These are phyloP conservation scores for Sporisorium iseilematis-ciliati DNA, from an alignment of 1,284 basidiomycete genomes.

Conservation along the genomic window DNA sequence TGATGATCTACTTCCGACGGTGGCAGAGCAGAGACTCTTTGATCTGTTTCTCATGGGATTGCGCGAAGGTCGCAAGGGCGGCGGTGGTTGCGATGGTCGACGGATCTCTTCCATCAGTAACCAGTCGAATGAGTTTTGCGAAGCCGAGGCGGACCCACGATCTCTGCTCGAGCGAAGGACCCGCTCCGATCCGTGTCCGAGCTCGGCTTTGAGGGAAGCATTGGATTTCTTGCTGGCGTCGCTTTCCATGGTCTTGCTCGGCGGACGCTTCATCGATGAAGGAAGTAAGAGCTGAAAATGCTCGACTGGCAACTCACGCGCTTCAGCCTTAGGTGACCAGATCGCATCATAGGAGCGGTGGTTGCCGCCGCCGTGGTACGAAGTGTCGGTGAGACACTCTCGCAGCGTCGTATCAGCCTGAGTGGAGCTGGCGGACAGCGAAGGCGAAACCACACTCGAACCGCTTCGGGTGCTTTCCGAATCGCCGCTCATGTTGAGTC, in stretches of 20 bases:
- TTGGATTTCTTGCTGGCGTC: constrained; percentile 16
- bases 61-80: constrained; percentile 34
- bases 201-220: constrained; percentile 21
- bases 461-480: not conserved
- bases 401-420: not conserved
- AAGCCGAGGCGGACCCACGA: not conserved
- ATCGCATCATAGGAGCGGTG: not conserved
- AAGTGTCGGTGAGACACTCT: not conserved
- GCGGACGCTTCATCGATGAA: constrained; percentile 28
- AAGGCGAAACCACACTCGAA: constrained; percentile 12
- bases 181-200: constrained; percentile 16
- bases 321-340: constrained; percentile 2
- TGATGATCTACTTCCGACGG: not conserved
- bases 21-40: constrained; percentile 27
- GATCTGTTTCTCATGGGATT: constrained; percentile 27
- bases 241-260: constrained; percentile 18
- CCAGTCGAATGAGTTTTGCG: constrained; percentile 16
- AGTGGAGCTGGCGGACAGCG: constrained; percentile 19
- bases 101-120: not conserved
- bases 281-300: constrained; percentile 29
- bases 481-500: constrained; percentile 1
- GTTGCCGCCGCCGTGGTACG: no score
- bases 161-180: not conserved
- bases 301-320: not conserved
- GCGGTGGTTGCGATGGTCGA: constrained; percentile 15